Evolutionary conservation across 2,329 filamentous ascomycete species (phyloP).

Genomic region (Microdochium trichocladiopsis): DNA sequence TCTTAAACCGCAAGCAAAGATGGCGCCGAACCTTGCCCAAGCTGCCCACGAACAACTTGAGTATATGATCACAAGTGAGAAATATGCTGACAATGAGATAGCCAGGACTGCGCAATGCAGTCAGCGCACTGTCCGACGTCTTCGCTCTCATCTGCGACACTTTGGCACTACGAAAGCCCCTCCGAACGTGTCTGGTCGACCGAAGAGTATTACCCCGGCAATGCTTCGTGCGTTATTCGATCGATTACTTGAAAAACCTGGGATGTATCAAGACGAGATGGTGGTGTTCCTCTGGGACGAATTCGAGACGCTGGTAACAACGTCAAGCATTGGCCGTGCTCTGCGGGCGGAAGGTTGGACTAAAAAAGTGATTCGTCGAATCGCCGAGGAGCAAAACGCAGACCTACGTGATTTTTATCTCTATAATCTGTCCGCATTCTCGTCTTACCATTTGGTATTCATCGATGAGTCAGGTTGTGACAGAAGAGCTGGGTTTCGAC

Average conservation of each 20-base stretch:
- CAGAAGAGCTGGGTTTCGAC: conserved; percentile 18
- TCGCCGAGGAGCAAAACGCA: conserved; percentile 18
- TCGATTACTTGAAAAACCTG: conserved; percentile 2
- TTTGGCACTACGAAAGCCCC: conserved; percentile 10
- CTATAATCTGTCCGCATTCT: conserved; percentile 17
- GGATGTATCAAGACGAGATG: neutral
- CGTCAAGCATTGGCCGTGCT: too few relatives aligned
- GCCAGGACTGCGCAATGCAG: conserved; percentile 6
- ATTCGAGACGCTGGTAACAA: too few relatives aligned
- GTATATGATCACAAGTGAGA: neutral
- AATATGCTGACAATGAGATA: conserved; percentile 1
- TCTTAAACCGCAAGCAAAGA: neutral
- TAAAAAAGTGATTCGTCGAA: too few relatives aligned
- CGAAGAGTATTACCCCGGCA: conserved; percentile 3
- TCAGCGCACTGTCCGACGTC: conserved; percentile 4
- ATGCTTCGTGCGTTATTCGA: conserved; percentile 2
- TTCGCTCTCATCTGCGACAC: conserved; percentile 9
- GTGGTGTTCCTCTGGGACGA: neutral
- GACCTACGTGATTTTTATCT: conserved; percentile 23
- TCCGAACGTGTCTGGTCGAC: conserved; percentile 6
- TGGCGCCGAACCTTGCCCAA: neutral
- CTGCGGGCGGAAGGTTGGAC: too few relatives aligned
- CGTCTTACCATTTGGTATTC: conserved; percentile 21
- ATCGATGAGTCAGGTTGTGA: too few relatives aligned
- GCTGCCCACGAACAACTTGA: neutral